Evolutionary conservation across 352 stramenopile genomes (phyloP), one percentile per base, ranked within the genome.

Genomic region (Elongisporangium anandrum): DNA sequence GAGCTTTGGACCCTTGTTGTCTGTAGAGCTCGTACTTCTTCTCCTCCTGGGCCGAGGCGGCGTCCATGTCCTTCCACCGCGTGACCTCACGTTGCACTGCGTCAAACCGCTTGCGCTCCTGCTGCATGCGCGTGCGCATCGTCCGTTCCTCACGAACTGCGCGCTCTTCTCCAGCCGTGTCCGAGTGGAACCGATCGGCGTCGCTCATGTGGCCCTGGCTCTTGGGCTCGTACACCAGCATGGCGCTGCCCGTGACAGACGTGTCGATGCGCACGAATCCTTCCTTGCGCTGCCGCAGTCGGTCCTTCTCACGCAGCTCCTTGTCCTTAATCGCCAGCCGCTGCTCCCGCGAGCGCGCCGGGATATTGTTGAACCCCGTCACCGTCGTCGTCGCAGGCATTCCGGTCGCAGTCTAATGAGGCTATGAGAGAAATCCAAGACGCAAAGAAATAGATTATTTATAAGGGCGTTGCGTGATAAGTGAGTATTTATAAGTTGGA

Each of bases 151-250:
- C 77, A 21, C 88, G 78, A 22, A 51, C 23, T 2, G 75, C 70
- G 13, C 87, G 81, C 61, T 94, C 88, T 60, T 97, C 90, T 0
- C 88, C 90, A 13, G 83, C 85, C 24, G 83, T 93, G 66, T 97
- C 91, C 26, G 88, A 90, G 60, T 97, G 87, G 70, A 97, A 97
- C 9, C 89, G 73, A 47, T 97, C 87, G 23, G 85, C 76, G 60
- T 97, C 85, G 22, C 77, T 80, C 66, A 97, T 82, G 64, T 81
- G 97, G 3, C 88, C 91, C 41, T 85, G 81, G 54, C 74, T 85
- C 24, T 73, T 65, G 0, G 66, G 63, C 1, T 70, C 70, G 58
- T 87, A 90, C 50, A 86, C 81, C 16, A 90, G 60, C 80, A 94
- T 90, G 20, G 80, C 84, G 59, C 62, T 77, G 26, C 81, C 77